Base-by-base conservation (phyloP, 2,329 filamentous ascomycete genomes). In the Orbilia brochopaga region DNA sequence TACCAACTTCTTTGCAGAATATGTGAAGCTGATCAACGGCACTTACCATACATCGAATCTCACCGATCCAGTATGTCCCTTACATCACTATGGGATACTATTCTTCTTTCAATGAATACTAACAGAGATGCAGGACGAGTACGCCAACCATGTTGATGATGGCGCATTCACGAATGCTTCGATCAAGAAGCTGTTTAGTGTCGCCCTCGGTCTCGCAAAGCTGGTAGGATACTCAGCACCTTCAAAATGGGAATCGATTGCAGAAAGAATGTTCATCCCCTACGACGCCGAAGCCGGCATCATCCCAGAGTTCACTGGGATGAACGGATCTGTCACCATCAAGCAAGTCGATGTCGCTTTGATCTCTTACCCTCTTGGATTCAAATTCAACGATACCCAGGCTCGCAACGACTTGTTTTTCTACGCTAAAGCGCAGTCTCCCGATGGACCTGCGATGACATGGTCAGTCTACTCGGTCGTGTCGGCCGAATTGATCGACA, bases 311-410 rank as follows among this genome's bases (percentile, higher is more conserved):
- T 89, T 87, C 74, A 82, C 82, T 0, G 83, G 82, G 0, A 89
- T 90, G 87, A 89, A 89, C 75, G 86, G 87, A 17, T 85, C 83
- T 17, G 84, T 87, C 10, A 80, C 81, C 0, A 87, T 90, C 54
- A 90, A 90, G 77, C 88, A 90, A 77, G 88, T 88, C 0, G 88
- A 90, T 78, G 84, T 90, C 13, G 85, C 90, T 24, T 79, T 90
- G 35, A 82, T 87, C 50, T 87, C 86, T 4, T 89, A 87, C 76
- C 85, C 88, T 1, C 78, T 90, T 1, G 83, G 85, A 62, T 89
- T 85, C 74, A 82, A 83, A 2, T 81, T 85, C 54, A 84, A 85
- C 48, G 83, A 84, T 74, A 83, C 78, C 19, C 82, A 84, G 74
- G 83, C 83, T 13, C 78, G 85, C 52, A 82, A 80, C 30, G 85